phyloP scores from a whole-genome alignment of 495 filamentous ascomycete species.

The Mycothermus thermophilus region DNA sequence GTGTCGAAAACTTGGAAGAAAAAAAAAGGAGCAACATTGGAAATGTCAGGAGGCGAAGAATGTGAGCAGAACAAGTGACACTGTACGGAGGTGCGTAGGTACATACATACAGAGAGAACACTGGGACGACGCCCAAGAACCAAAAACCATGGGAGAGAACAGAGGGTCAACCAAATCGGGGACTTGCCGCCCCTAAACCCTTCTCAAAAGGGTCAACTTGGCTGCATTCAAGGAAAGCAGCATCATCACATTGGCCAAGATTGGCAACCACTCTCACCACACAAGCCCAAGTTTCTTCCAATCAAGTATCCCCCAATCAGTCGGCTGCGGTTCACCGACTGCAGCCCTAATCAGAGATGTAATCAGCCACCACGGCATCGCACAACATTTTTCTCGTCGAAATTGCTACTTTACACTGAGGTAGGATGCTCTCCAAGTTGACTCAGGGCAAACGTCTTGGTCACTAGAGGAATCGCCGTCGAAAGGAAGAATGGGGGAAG shows the following conservation, averaged over 20 bases:
- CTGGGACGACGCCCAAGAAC: neutral
- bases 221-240: slow-evolving; percentile 8
- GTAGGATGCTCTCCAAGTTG: no score
- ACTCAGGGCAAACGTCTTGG: no score
- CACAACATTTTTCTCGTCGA: neutral
- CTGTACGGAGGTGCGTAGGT: no score
- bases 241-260: slow-evolving; percentile 4
- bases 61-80: no score
- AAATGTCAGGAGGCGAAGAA: no score
- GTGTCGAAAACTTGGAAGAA: no score
- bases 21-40: no score
- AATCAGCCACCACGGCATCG: slow-evolving; percentile 2
- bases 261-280: slow-evolving; percentile 9
- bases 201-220: slow-evolving; percentile 1
- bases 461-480: no score
- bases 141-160: slow-evolving; percentile 1
- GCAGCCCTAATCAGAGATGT: slow-evolving; percentile 1
- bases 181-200: neutral
- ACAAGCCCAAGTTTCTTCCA: slow-evolving; percentile 8
- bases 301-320: slow-evolving; percentile 4
- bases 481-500: no score
- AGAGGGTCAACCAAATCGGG: no score
- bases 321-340: neutral
- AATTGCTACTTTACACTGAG: no score
- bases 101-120: no score